Percentiles rank a stretch among this genome's conserved stretches.
phyloP scores from a whole-genome alignment of 257 asterid genomes.

The Linaria vulgaris region DNA sequence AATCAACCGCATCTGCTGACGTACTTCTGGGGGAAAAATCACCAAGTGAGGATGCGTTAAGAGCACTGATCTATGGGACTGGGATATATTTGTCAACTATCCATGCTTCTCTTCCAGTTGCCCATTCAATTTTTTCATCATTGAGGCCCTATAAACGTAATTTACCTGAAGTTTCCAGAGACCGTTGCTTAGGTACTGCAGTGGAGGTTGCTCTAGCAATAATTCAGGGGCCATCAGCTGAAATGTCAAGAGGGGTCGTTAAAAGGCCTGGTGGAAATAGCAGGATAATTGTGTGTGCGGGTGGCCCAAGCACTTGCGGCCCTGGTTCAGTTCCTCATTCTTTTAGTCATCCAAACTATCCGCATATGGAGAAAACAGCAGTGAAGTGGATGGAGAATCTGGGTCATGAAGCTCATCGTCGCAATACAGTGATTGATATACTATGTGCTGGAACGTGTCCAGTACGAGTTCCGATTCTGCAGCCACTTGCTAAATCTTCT shows the following conservation, averaged over 20 bases:
- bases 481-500: constrained; percentile 82
- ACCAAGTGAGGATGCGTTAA: constrained; percentile 74
- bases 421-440: constrained; percentile 70
- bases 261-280: constrained; percentile 89
- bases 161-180: constrained; percentile 80
- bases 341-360: constrained; percentile 76
- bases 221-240: constrained; percentile 88
- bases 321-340: constrained; percentile 94
- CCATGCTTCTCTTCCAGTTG: constrained; percentile 87
- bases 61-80: constrained; percentile 81
- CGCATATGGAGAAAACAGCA: constrained; percentile 76
- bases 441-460: constrained; percentile 98
- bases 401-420: constrained; percentile 69
- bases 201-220: constrained; percentile 89
- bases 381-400: constrained; percentile 80
- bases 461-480: constrained; percentile 73
- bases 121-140: constrained; percentile 82
- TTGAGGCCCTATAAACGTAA: constrained; percentile 66
- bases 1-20: constrained; percentile 82
- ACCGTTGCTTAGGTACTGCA: constrained; percentile 91
- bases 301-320: constrained; percentile 88
- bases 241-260: constrained; percentile 79
- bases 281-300: constrained; percentile 89
- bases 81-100: constrained; percentile 84
- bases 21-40: constrained; percentile 75